These are phyloP conservation scores for Pelargonium nanum DNA, from an alignment of 345 rosid genomes.

Conservation along the genomic window DNA sequence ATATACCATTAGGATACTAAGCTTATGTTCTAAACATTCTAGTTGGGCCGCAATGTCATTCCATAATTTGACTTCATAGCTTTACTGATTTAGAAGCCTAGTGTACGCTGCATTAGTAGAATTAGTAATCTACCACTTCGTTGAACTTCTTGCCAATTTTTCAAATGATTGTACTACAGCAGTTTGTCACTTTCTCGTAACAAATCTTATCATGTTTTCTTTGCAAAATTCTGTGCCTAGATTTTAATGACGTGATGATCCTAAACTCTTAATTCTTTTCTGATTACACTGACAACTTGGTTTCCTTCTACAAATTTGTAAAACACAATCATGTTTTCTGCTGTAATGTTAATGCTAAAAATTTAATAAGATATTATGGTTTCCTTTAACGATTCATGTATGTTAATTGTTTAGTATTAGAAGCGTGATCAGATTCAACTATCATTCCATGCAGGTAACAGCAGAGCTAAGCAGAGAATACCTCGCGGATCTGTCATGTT, in stretches of 20 bases:
- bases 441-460: slow-evolving; percentile 28
- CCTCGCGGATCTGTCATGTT: slow-evolving; percentile 12
- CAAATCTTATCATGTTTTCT: too few relatives aligned
- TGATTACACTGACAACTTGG: too few relatives aligned
- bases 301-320: too few relatives aligned
- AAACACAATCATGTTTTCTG: too few relatives aligned
- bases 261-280: too few relatives aligned
- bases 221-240: background rate
- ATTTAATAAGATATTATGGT: too few relatives aligned
- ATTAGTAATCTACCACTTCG: background rate
- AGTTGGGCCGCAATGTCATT: background rate
- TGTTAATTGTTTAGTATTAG: background rate
- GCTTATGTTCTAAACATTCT: background rate
- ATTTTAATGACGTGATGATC: background rate
- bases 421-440: background rate
- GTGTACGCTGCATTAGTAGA: background rate
- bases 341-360: too few relatives aligned
- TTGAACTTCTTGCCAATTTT: background rate
- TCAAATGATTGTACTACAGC: background rate
- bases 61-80: background rate
- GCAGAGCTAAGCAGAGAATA: slow-evolving; percentile 19
- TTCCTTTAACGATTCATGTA: background rate
- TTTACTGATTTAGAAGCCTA: background rate
- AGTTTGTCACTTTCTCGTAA: too few relatives aligned
- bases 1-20: background rate